Evolutionary conservation across 805 yeast genomes (phyloP).

Genomic region (Monosporozyma siamensis): DNA sequence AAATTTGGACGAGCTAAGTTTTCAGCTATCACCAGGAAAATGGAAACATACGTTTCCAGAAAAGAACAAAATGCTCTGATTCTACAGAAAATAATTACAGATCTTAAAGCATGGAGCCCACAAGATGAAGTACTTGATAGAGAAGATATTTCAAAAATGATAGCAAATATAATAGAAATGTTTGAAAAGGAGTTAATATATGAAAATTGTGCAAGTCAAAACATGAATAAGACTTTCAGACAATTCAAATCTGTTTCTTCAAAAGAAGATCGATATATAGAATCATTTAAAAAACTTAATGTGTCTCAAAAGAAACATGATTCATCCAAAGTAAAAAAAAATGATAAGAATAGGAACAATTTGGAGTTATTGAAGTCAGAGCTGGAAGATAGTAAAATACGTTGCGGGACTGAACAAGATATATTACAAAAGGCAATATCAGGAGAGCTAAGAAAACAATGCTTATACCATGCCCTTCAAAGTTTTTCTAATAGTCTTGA

Average conservation of each 20-base stretch:
- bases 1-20: background rate
- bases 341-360: conserved; percentile 11
- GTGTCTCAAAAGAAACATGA: conserved; percentile 12
- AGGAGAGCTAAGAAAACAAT: conserved; percentile 18
- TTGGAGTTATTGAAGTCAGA: conserved; percentile 21
- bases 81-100: background rate
- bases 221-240: background rate
- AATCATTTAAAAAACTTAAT: background rate
- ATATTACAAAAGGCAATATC: conserved; percentile 20
- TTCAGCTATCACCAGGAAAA: background rate
- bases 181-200: background rate
- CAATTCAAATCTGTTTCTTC: conserved; percentile 8
- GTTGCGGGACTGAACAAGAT: conserved; percentile 13
- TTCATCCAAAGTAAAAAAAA: background rate
- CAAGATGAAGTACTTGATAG: background rate
- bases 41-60: background rate
- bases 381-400: conserved; percentile 13
- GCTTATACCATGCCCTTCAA: conserved; percentile 19
- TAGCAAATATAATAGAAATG: background rate
- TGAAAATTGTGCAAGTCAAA: background rate
- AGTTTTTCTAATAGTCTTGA: conserved; percentile 19
- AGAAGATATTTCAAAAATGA: background rate
- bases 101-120: background rate
- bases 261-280: conserved; percentile 17
- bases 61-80: background rate